These are phyloP conservation scores for Xylariaceae sp. DNA, from an alignment of 2,329 filamentous ascomycete genomes.

Conservation along the genomic window DNA sequence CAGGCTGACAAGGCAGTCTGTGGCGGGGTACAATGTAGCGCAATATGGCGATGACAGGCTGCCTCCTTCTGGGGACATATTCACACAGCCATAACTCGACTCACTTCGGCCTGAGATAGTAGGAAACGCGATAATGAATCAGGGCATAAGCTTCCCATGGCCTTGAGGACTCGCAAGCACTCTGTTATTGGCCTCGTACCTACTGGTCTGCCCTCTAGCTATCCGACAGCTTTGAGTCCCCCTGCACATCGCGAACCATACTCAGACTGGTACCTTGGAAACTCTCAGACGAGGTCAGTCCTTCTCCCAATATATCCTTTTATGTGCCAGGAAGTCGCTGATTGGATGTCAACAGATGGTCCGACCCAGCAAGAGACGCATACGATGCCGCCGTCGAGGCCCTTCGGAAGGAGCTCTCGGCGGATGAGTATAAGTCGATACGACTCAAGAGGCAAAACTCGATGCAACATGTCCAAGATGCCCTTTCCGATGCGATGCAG, in stretches of 20 bases:
- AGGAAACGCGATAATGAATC: no score
- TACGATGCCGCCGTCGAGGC: conserved; percentile 1
- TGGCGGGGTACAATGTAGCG: no score
- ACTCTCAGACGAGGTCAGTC: background rate
- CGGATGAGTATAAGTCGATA: background rate
- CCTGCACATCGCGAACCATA: background rate
- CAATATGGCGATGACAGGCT: no score
- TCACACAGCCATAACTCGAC: no score
- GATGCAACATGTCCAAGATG: background rate
- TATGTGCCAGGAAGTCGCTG: background rate
- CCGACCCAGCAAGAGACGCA: conserved; percentile 1
- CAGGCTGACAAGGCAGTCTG: no score
- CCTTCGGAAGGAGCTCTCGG: conserved; percentile 1
- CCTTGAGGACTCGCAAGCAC: background rate
- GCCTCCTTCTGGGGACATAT: no score
- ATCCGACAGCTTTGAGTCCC: background rate
- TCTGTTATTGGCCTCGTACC: background rate
- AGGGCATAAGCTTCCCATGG: background rate
- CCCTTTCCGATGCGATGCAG: background rate
- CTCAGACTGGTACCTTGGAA: background rate
- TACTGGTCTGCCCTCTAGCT: background rate
- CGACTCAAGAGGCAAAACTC: conserved; percentile 1
- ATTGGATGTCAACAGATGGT: background rate
- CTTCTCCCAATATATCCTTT: background rate
- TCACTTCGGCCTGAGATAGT: no score